Evolutionary conservation across 495 filamentous ascomycete species (phyloP), one percentile per base, ranked within the genome.

Genomic region (Aspergillus ellipticus): DNA sequence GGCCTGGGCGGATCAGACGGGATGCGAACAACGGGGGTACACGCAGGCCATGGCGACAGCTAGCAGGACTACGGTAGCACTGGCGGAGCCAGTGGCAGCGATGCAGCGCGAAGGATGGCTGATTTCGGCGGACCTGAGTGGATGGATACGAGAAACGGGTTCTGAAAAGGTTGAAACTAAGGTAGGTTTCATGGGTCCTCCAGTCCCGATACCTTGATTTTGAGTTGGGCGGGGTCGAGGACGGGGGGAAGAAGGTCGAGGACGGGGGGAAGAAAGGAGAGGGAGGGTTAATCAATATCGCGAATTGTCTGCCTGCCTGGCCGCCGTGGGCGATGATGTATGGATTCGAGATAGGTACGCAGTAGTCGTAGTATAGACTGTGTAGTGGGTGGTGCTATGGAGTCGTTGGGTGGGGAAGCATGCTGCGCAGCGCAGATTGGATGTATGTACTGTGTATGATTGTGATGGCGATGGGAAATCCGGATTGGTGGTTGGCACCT

Each of bases 61-160:
- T 39, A 15, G n/a, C 35, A 13, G n/a, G 35, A 39, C 35, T 15
- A 39, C 35, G 3, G 51, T 41, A 45, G 24, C 47, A 48, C 55
- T 29, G 31, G 15, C 37, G 49, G 28, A 22, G 37, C 35, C 21
- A 51, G 53, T 26, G 43, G 52, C 35, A 28, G 49, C 42, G 33
- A 53, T 56, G 54, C 22, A 24, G 37, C 51, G 52, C 33, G 45
- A 55, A 43, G 31, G 15, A 58, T 62, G 59, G 59, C 48, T 58
- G 55, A 56, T 56, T 61, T 42, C 43, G 28, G n/a, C 16, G 10
- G 10, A 21, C 19, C 7, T 57, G 54, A 58, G 47, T 62, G 59
- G 59, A 53, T 53, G 52, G 47, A 52, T 42, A 49, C 31, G 51
- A 26, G 39, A 51, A 51, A 55, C 31, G 48, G 51, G 43, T 41